Evolutionary conservation across 208 protist species (phyloP), one percentile per base, ranked within the genome.

Genomic region (Acanthamoeba healyi): DNA sequence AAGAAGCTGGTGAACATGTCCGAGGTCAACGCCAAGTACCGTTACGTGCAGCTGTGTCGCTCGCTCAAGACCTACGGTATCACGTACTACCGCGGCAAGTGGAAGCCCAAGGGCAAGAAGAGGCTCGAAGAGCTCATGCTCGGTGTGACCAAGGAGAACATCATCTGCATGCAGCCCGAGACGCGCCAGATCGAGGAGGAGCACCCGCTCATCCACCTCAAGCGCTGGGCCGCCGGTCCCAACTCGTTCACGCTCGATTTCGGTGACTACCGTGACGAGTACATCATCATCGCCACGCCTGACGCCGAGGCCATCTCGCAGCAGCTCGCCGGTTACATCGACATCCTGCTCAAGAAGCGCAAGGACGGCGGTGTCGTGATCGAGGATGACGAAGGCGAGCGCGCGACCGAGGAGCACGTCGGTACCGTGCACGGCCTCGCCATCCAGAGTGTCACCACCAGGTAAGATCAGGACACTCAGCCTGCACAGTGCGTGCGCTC

Each of bases 1-100:
- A 95, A 95, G 40, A 97, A 98, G 92, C 87, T 97, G 12, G 79
- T 95, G 12, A 94, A 89, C 32, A 95, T 97, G 95, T 94, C 65
- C 36, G 96, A 97, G 84, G 51, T 96, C 19, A 97, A 97, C 94
- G 96, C 97, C 44, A 98, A 98, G 94, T 98, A 96, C 93, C 94
- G 96, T 29, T 98, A 97, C 63, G 94, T 98, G 42, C 97, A 98
- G 94, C 81, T 97, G 17, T 96, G 95, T 65, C 95, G 97, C 67
- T 96, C 95, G 15, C 94, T 98, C n/a, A 98, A 98, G 79, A 98
- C 97, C 10, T 98, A 97, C 77, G 97, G 97, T 96, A 96, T 97
- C 94, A 96, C 96, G 49, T 97, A 96, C 61, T 98, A 97, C 84
- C 42, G 94, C 32, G 96, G 97, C 92, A 86, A 87, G 63, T 87